phyloP scores from a whole-genome alignment of 176 grass and related monocot species.

The Bothriochloa decipiens region DNA sequence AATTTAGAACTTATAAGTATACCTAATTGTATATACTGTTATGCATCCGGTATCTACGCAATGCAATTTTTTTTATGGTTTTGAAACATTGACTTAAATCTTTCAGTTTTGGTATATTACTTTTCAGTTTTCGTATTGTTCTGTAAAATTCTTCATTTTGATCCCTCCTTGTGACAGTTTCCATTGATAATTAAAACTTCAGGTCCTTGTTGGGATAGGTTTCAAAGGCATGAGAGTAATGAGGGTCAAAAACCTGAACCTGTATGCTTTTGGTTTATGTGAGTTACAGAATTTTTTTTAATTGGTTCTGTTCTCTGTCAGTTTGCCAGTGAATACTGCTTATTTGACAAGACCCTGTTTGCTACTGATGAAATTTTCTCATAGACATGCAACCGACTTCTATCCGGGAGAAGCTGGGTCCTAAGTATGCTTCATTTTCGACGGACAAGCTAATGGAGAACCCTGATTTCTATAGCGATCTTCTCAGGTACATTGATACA shows the following conservation, averaged over 20 bases:
- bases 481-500: conserved; percentile 66
- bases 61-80: not conserved
- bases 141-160: not conserved
- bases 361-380: conserved; percentile 37
- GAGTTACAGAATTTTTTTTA: conserved; percentile 42
- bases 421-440: conserved; percentile 89
- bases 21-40: not conserved
- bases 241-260: conserved; percentile 79
- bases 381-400: conserved; percentile 86
- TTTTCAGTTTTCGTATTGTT: conserved; percentile 9
- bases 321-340: conserved; percentile 10
- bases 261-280: conserved; percentile 99
- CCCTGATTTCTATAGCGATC: conserved; percentile 89
- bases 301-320: not conserved
- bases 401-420: conserved; percentile 83
- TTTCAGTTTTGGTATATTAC: conserved; percentile 5
- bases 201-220: conserved; percentile 94
- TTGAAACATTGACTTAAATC: not conserved
- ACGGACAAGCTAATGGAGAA: conserved; percentile 60
- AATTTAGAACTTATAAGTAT: not conserved
- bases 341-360: not conserved
- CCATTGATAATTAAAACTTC: conserved; percentile 40
- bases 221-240: conserved; percentile 90
- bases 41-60: not conserved
- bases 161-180: conserved; percentile 20